Conservation (phyloP, 306 rosid genomes). For the Quillaja saponaria region DNA sequence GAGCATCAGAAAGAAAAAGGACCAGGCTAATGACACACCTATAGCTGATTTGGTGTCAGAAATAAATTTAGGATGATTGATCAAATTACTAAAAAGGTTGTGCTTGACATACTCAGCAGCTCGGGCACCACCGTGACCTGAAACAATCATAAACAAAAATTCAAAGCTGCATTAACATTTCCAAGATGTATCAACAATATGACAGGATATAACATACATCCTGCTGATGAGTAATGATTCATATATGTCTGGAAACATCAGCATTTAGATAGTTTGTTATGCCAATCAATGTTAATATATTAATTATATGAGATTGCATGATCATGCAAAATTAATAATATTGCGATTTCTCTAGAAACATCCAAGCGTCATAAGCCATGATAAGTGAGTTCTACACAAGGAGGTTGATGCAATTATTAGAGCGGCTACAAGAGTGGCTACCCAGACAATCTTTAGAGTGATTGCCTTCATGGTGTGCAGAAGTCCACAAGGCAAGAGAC, state of each 20-base stretch:
- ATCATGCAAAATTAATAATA: background rate
- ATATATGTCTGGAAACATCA: conserved; percentile 11
- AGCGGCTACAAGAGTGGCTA: conserved; percentile 8
- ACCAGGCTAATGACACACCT: conserved; percentile 40
- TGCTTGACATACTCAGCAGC: conserved; percentile 98
- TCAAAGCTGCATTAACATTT: conserved; percentile 23
- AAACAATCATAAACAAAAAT: conserved; percentile 31
- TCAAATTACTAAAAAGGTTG: conserved; percentile 86
- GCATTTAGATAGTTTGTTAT: background rate
- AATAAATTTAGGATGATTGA: conserved; percentile 88
- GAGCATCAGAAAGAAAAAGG: background rate
- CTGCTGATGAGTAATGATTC: conserved; percentile 5
- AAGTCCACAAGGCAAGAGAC: background rate
- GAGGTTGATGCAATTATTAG: conserved; percentile 13
- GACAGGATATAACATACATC: background rate
- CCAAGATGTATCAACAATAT: background rate
- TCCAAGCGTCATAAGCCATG: background rate
- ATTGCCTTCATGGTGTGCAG: conserved; percentile 20
- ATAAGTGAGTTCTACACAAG: conserved; percentile 12
- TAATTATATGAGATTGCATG: background rate
- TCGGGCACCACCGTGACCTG: conserved; percentile 96
- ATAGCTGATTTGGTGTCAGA: conserved; percentile 95
- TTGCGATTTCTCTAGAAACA: background rate
- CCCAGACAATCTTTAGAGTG: conserved; percentile 16
- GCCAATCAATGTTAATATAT: conserved; percentile 2